Base-by-base conservation (phyloP, 306 rosid genomes). In the Inga oerstediana region DNA sequence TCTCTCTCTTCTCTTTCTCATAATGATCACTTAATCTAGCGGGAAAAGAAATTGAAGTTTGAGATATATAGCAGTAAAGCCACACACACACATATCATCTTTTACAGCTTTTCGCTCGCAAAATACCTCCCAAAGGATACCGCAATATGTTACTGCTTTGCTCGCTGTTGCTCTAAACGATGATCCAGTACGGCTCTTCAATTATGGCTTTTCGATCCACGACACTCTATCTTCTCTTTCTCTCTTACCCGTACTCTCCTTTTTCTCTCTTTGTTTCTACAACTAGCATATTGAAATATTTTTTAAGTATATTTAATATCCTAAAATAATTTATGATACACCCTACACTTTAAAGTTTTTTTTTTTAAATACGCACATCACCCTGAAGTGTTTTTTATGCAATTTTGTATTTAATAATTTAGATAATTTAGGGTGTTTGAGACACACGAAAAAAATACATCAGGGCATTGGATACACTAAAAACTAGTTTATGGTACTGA, bases 81-180 rank as follows among this genome's bases (percentile, higher is more conserved):
- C 64, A 71, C 4, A 2, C 5, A 48, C 15, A 48, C 15, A 1
- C 12, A 48, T 44, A 65, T 20, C 2, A 24, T 64, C 69, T 74
- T 35, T 85, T 65, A 48, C 90, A 88, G 90, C 93, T 85, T 88
- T 87, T 82, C 22, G 83, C 84, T 88, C 85, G 61, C 48, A 19
- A 82, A 71, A 83, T 72, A 74, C 84, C 86, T 77, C 87, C 83
- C 72, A 88, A 86, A 86, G 85, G 81, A 72, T 81, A 65, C 83
- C 81, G 85, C 82, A 70, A 52, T 13, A 76, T 62, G 78, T 86
- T 86, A 79, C 79, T 80, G 84, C 82, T 54, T 17, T 45, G 87
- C 74, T 71, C n/a, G 54, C 90, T 72, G 85, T 32, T 54, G 64
- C 83, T 81, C 27, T 61, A 68, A 78, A 20, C 80, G 82, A 59